These are phyloP conservation scores for Sonneratia alba DNA, from an alignment of 345 rosid species.

Conservation along the genomic window DNA sequence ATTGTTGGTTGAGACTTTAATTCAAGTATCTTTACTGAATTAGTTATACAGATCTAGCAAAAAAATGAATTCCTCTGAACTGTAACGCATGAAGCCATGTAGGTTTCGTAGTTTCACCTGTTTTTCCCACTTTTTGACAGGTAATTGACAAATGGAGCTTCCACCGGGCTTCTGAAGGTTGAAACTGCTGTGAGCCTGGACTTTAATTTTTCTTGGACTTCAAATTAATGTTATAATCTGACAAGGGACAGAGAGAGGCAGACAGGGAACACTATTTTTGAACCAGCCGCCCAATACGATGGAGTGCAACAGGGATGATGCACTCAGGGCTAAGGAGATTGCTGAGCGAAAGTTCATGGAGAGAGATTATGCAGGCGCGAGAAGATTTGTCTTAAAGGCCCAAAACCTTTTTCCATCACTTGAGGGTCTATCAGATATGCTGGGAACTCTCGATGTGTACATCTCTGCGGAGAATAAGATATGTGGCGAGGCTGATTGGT, in stretches of 20 bases:
- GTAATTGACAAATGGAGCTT: not conserved
- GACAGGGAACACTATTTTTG: conserved; percentile 9
- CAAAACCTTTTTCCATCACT: conserved; percentile 62
- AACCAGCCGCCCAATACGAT: conserved; percentile 17
- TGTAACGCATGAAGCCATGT: not conserved
- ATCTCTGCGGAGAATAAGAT: conserved; percentile 54
- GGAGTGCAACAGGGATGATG: conserved; percentile 96
- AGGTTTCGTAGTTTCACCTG: not conserved
- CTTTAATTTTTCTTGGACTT: not conserved
- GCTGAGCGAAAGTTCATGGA: conserved; percentile 70
- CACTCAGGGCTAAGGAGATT: conserved; percentile 71
- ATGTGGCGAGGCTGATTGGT: conserved; percentile 71
- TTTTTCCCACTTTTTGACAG: not conserved
- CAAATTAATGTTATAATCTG: conserved; percentile 1
- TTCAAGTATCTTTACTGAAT: not conserved
- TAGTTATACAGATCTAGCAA: not conserved
- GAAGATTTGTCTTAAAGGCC: conserved; percentile 67
- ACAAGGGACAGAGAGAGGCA: conserved; percentile 2
- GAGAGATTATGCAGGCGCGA: conserved; percentile 64
- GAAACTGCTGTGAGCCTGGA: not conserved
- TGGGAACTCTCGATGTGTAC: conserved; percentile 53
- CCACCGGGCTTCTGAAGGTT: not conserved
- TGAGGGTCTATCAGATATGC: conserved; percentile 55
- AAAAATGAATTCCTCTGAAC: not conserved
- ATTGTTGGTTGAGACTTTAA: not conserved